Evolutionary conservation across 2,329 filamentous ascomycete species (phyloP).

Genomic region (Aspergillus costaricaensis): DNA sequence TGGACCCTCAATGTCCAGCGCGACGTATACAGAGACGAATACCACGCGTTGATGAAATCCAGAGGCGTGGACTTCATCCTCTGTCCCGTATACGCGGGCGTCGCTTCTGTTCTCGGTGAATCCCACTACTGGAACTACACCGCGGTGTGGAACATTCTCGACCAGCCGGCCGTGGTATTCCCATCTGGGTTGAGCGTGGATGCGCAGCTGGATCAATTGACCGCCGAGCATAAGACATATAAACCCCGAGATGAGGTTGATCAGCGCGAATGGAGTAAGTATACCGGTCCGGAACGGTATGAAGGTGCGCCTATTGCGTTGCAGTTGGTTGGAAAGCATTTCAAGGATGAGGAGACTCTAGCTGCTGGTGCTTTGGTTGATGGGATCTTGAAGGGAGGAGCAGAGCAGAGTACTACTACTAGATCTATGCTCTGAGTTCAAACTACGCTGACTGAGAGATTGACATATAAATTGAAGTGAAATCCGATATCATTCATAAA

Average conservation of each 20-base stretch:
- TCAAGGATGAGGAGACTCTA: constrained; percentile 56
- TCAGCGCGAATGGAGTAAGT: constrained; percentile 37
- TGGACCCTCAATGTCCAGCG: constrained; percentile 32
- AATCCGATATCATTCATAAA: background rate
- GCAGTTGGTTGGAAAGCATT: constrained; percentile 53
- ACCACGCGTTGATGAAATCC: constrained; percentile 33
- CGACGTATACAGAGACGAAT: constrained; percentile 33
- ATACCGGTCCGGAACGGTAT: constrained; percentile 32
- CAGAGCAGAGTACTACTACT: background rate
- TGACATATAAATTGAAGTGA: background rate
- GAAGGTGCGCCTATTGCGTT: constrained; percentile 52
- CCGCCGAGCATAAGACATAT: constrained; percentile 22
- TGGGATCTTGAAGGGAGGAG: constrained; percentile 18
- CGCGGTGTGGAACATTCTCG: constrained; percentile 37
- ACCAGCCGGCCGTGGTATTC: constrained; percentile 32
- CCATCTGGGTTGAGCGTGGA: constrained; percentile 34
- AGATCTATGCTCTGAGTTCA: background rate
- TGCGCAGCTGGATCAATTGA: constrained; percentile 22
- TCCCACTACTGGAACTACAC: constrained; percentile 41
- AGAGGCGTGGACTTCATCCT: constrained; percentile 37
- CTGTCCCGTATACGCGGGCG: constrained; percentile 30
- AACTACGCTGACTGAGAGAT: background rate
- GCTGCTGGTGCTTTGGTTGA: constrained; percentile 34
- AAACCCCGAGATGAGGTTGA: constrained; percentile 29
- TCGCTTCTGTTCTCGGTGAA: constrained; percentile 34